Percentiles rank a stretch among this genome's conserved stretches.
Evolutionary conservation across 805 yeast genomes (phyloP).

Genomic region (Myxozyma geophila): DNA sequence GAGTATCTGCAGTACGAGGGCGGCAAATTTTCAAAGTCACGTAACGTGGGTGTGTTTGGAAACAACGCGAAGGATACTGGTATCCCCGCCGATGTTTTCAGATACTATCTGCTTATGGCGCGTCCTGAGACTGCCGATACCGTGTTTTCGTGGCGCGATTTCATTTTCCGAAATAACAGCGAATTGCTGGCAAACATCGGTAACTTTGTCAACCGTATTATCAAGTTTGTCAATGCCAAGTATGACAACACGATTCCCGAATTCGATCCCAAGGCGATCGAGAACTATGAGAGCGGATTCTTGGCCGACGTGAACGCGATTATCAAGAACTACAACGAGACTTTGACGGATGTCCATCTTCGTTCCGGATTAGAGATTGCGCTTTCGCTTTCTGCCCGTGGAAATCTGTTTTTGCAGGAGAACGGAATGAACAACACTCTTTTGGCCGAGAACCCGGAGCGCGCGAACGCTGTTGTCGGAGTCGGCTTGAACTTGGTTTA

Average conservation of each 20-base stretch:
- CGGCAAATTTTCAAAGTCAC: conserved; percentile 97
- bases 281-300: conserved; percentile 45
- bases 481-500: conserved; percentile 88
- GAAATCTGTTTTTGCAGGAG: conserved; percentile 94
- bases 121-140: conserved; percentile 97
- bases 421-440: conserved; percentile 90
- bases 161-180: conserved; percentile 85
- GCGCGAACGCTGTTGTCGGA: conserved; percentile 89
- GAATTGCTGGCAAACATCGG: conserved; percentile 96
- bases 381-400: conserved; percentile 88
- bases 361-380: conserved; percentile 91
- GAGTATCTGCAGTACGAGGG: conserved; percentile 95
- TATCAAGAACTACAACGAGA: conserved; percentile 63
- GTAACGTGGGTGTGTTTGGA: conserved; percentile 98
- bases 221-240: conserved; percentile 86
- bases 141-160: conserved; percentile 96
- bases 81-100: conserved; percentile 90
- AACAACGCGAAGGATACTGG: conserved; percentile 96
- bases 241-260: conserved; percentile 88
- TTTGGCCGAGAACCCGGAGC: conserved; percentile 72
- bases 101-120: conserved; percentile 88
- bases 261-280: conserved; percentile 58
- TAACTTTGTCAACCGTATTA: conserved; percentile 91
- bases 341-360: conserved; percentile 77
- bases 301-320: conserved; percentile 65